Evolutionary conservation across 2,329 filamentous ascomycete genomes (phyloP).

Genomic region (Pestalotiopsis sp.): DNA sequence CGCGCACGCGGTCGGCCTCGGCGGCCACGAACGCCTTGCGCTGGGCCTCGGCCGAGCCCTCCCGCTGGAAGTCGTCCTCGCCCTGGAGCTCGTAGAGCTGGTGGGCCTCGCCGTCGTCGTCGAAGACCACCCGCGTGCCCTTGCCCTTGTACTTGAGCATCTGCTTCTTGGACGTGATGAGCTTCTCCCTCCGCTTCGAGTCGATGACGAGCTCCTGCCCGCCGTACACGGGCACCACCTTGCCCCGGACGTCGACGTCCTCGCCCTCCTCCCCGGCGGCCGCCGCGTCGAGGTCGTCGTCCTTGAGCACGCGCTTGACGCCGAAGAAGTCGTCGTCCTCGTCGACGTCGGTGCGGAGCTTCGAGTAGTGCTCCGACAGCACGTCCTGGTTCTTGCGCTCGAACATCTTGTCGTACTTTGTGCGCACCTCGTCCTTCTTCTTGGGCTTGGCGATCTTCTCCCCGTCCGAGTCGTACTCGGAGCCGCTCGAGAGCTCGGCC

Average conservation of each 20-base stretch:
- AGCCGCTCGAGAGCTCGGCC: conserved; percentile 58
- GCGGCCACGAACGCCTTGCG: conserved; percentile 74
- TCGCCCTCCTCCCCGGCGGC: conserved; percentile 43
- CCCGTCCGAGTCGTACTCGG: conserved; percentile 57
- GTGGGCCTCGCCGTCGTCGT: conserved; percentile 86
- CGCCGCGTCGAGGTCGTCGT: conserved; percentile 60
- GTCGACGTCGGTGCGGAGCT: conserved; percentile 69
- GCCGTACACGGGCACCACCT: conserved; percentile 66
- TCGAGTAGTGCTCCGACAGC: conserved; percentile 88
- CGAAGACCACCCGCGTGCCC: conserved; percentile 83
- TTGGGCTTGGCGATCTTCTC: conserved; percentile 51
- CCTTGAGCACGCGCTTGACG: conserved; percentile 83
- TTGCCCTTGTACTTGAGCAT: conserved; percentile 87
- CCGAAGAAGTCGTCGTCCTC: conserved; percentile 79
- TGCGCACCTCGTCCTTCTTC: conserved; percentile 75
- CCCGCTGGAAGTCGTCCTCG: conserved; percentile 75
- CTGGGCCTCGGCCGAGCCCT: conserved; percentile 75
- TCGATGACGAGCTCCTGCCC: conserved; percentile 80
- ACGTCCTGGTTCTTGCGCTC: conserved; percentile 96
- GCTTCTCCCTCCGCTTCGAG: conserved; percentile 91
- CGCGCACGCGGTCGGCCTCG: conserved; percentile 69
- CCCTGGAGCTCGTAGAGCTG: conserved; percentile 85
- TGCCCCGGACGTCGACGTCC: conserved; percentile 44
- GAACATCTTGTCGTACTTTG: conserved; percentile 98
- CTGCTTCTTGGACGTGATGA: conserved; percentile 94